Base-by-base conservation (phyloP, 495 filamentous ascomycete genomes). In the Amniculicola lignicola region DNA sequence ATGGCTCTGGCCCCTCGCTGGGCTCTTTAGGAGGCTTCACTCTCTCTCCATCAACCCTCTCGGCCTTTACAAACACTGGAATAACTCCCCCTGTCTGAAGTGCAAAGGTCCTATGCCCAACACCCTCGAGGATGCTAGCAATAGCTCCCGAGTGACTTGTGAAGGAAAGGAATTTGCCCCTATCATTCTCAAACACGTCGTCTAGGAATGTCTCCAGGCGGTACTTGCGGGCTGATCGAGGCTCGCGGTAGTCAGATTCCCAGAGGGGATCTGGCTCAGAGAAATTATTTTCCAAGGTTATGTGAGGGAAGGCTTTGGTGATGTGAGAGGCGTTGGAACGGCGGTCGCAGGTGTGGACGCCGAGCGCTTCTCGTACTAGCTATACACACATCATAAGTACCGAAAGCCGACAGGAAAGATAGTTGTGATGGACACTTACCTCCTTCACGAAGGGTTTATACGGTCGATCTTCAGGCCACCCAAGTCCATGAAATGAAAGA, bases 271-370 rank as follows among this genome's bases (percentile, higher is more conserved):
- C 70, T 3, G 40, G 7, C 49, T 72, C 70, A 2, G 74, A 66
- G 62, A 95, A 86, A 1, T 78, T 77, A 0, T 68, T 33, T 55
- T 90, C 89, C 42, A 91, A 78, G 0, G 22, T 61, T 68, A 79
- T 88, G 11, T 44, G 47, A 1, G 86, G 86, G 18, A 63, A 63
- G 1, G 69, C 67, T 10, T 66, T 38, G 5, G 67, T 63, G 59
- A 95, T 89, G 51, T 76, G 78, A 2, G 74, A 71, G 38, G 77
- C 78, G 16, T 62, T 73, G 45, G 74, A 74, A 2, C 89, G 79
- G 5, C 83, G 80, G 66, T 95, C 88, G 67, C 89, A 95, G 6
- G 89, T 93, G 65, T 94, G 89, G 37, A 85, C 74, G 33, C 82
- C 82, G 48, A 91, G 79, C 2, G 77, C 74, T 63, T 95, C 89